phyloP scores from a whole-genome alignment of 495 filamentous ascomycete genomes.

The Darksidea phi region DNA sequence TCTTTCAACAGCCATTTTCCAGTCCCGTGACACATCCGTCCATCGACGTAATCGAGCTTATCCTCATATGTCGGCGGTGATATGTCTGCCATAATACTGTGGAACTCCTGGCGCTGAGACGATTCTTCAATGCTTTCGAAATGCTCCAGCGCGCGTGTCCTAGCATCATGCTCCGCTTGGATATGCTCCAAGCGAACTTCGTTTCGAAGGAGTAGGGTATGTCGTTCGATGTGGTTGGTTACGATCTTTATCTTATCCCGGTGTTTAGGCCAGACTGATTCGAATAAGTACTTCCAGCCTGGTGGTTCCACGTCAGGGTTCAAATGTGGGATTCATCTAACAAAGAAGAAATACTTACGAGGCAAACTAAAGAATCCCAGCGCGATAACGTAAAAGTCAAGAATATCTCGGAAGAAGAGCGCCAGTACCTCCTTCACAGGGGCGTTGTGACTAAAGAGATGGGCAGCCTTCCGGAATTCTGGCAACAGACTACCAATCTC shows the following conservation, averaged over 20 bases:
- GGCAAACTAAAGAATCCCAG: constrained; percentile 3
- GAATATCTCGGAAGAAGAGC: constrained; percentile 2
- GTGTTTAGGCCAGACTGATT: constrained; percentile 31
- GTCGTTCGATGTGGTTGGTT: constrained; percentile 23
- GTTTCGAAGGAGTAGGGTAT: constrained; percentile 28
- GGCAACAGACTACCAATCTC: constrained; percentile 29
- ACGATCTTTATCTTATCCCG: constrained; percentile 26
- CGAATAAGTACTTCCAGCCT: constrained; percentile 15
- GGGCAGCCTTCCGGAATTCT: constrained; percentile 9
- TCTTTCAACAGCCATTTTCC: background rate
- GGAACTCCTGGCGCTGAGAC: constrained; percentile 9
- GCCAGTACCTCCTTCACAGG: background rate
- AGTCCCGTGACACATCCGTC: background rate
- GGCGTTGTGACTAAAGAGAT: constrained; percentile 4
- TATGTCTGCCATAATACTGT: constrained; percentile 16
- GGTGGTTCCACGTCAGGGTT: background rate
- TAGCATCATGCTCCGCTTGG: constrained; percentile 31
- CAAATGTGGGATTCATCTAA: background rate
- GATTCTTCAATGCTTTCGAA: constrained; percentile 27
- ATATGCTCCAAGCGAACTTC: constrained; percentile 33
- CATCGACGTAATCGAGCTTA: background rate
- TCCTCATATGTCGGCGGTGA: background rate
- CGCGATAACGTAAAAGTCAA: constrained; percentile 11
- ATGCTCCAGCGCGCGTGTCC: constrained; percentile 20
- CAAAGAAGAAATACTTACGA: background rate